phyloP scores from a whole-genome alignment of 495 filamentous ascomycete species.

The Letharia lupina region DNA sequence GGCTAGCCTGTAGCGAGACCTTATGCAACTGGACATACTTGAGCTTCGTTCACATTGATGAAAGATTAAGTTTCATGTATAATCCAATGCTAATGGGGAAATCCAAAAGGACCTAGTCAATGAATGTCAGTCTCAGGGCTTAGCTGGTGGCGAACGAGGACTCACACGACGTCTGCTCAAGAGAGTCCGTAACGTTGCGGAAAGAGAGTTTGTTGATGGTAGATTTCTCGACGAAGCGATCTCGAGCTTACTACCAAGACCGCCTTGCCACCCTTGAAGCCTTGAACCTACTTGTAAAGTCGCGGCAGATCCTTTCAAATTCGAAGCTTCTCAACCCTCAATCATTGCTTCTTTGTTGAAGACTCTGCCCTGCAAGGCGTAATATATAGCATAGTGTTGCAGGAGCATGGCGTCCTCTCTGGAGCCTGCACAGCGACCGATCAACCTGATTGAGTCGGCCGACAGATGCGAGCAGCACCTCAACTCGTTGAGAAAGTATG shows the following conservation, averaged over 20 bases:
- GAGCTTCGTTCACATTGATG: not conserved
- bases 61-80: too few relatives aligned
- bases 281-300: too few relatives aligned
- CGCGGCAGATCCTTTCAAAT: not conserved
- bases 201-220: not conserved
- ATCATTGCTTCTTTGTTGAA: not conserved
- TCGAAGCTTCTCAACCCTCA: not conserved
- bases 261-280: too few relatives aligned
- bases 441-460: constrained; percentile 5
- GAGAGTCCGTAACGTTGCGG: not conserved
- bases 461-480: not conserved
- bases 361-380: not conserved
- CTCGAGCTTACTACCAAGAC: too few relatives aligned
- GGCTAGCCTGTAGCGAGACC: not conserved
- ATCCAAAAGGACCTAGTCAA: not conserved
- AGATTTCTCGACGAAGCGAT: not conserved
- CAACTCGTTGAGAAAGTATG: constrained; percentile 1
- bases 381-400: constrained; percentile 3
- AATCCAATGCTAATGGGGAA: not conserved
- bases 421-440: not conserved
- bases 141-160: not conserved
- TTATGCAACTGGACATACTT: not conserved
- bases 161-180: not conserved
- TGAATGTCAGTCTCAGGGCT: not conserved
- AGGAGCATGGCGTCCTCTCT: constrained; percentile 1